A percentile compares a stretch with the other conserved stretches of the same genome.
phyloP scores from a whole-genome alignment of 768 basidiomycete genomes.

The Rhodotorula babjevae region DNA sequence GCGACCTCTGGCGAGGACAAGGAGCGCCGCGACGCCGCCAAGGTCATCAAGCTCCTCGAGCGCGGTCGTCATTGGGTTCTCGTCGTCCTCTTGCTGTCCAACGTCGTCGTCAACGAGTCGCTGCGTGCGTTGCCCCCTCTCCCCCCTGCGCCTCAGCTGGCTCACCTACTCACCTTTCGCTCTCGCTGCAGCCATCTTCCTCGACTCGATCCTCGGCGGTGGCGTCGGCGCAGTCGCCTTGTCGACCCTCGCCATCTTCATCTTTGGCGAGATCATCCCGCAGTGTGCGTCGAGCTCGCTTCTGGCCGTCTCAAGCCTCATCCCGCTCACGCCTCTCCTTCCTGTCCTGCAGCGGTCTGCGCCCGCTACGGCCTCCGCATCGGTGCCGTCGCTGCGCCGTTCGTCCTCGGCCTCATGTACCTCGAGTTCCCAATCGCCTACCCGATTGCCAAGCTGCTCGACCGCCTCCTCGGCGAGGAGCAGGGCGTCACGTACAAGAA shows the following conservation, averaged over 20 bases:
- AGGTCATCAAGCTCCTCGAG: constrained; percentile 55
- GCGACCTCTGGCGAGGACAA: constrained; percentile 35
- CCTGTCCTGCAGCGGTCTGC: constrained; percentile 56
- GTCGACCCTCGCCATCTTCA: constrained; percentile 44
- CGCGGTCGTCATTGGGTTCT: constrained; percentile 87
- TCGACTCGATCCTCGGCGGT: constrained; percentile 50
- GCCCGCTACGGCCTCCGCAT: constrained; percentile 71
- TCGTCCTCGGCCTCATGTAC: constrained; percentile 58
- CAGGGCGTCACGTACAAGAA: constrained; percentile 53
- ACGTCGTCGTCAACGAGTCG: constrained; percentile 59
- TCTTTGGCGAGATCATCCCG: constrained; percentile 58
- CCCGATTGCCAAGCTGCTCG: constrained; percentile 67
- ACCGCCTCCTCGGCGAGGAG: constrained; percentile 68
- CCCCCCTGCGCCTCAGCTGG: background rate
- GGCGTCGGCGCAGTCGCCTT: constrained; percentile 51
- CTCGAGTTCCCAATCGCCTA: constrained; percentile 62
- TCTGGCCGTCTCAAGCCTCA: background rate
- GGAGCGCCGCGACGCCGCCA: constrained; percentile 45
- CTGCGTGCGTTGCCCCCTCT: constrained; percentile 39
- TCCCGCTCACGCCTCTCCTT: too few species aligned
- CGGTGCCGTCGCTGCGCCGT: constrained; percentile 70
- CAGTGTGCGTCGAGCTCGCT: constrained; percentile 49
- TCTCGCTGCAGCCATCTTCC: constrained; percentile 46
- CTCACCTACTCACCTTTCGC: background rate
- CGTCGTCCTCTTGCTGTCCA: constrained; percentile 79